Conservation (phyloP, 768 basidiomycete genomes). For the Neoboletus magnificus region DNA sequence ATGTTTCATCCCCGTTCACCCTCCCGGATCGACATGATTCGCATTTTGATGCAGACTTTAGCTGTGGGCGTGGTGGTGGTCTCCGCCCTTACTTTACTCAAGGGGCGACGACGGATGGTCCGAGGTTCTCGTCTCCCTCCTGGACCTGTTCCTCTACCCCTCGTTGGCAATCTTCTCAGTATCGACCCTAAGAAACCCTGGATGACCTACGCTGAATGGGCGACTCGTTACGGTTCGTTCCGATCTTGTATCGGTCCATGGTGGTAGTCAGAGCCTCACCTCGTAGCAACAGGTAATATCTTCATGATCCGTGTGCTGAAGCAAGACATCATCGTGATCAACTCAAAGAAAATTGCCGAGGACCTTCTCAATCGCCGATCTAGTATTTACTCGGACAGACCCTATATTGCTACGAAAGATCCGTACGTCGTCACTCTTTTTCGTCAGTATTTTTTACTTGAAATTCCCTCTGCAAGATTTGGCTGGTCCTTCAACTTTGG, state of each 20-base stretch:
- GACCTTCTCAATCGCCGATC: neutral
- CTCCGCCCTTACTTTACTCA: neutral
- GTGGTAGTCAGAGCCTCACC: neutral
- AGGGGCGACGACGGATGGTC: neutral
- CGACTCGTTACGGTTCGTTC: neutral
- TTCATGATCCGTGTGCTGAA: neutral
- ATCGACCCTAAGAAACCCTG: neutral
- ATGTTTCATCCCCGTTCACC: neutral
- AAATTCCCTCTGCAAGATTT: neutral
- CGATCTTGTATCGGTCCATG: neutral
- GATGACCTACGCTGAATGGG: neutral
- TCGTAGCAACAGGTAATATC: neutral
- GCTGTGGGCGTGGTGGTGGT: neutral
- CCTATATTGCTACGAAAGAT: neutral
- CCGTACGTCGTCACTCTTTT: neutral
- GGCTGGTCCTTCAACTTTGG: neutral
- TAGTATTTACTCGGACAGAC: neutral
- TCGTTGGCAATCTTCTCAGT: neutral
- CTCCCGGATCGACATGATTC: neutral
- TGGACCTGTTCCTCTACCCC: neutral
- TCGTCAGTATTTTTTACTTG: neutral
- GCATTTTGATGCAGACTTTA: neutral
- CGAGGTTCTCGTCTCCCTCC: neutral
- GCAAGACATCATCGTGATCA: neutral
- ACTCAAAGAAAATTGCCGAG: neutral